Percentiles rank a stretch among this genome's conserved stretches.
These are phyloP conservation scores for Podospora pseudopauciseta DNA, from an alignment of 495 filamentous ascomycete species.

Conservation along the genomic window DNA sequence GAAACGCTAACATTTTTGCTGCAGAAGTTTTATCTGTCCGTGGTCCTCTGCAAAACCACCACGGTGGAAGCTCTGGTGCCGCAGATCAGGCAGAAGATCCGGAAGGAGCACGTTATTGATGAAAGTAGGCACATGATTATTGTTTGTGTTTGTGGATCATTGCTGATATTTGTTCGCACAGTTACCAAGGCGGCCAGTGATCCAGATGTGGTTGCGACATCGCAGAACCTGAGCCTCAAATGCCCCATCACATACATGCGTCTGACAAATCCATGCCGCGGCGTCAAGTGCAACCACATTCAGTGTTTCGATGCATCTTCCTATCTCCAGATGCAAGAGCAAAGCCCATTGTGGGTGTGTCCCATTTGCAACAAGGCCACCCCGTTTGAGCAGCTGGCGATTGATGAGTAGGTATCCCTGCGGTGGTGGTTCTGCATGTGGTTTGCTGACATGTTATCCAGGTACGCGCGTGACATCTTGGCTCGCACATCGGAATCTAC, in stretches of 20 bases:
- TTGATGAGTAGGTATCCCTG: constrained; percentile 69
- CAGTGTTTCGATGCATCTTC: constrained; percentile 95
- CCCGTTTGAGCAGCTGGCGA: constrained; percentile 73
- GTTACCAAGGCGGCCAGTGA: constrained; percentile 80
- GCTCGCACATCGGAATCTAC: constrained; percentile 60
- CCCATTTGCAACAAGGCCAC: constrained; percentile 85
- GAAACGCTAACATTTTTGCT: constrained; percentile 1
- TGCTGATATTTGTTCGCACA: constrained; percentile 32
- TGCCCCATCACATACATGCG: constrained; percentile 85
- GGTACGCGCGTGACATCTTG: constrained; percentile 87
- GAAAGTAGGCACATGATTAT: constrained; percentile 64
- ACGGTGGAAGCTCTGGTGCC: constrained; percentile 69
- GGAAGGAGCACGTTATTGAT: constrained; percentile 72
- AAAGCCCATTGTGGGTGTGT: constrained; percentile 92
- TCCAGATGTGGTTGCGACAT: constrained; percentile 81
- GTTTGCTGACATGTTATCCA: constrained; percentile 29
- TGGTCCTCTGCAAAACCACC: constrained; percentile 69
- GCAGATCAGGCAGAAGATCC: constrained; percentile 68
- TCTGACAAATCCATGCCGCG: constrained; percentile 76
- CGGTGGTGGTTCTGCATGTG: background rate
- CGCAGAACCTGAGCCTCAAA: constrained; percentile 82
- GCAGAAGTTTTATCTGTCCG: constrained; percentile 71
- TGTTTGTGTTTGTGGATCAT: constrained; percentile 19
- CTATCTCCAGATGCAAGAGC: constrained; percentile 89
- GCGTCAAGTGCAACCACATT: constrained; percentile 76